Evolutionary conservation across 306 rosid genomes (phyloP), one percentile per base, ranked within the genome.

Genomic region (Clitoria ternatea): DNA sequence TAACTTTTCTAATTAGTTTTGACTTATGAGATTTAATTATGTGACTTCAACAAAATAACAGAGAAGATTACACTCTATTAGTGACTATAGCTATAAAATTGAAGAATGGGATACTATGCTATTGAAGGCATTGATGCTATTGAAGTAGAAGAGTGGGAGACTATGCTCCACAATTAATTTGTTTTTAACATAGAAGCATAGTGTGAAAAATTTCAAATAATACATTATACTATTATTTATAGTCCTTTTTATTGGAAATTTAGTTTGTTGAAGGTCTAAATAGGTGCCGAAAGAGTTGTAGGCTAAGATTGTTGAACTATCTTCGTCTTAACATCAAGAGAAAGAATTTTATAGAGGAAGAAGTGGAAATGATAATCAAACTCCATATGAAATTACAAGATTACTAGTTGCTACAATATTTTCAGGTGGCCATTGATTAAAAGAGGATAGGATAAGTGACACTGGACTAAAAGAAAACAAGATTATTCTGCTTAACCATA

Each of bases 271-370:
- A 83, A 86, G 89, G 89, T 66, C 66, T 87, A 65, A 85, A 82
- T 48, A 68, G 92, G 70, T 84, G 92, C 65, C 50, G 92, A 7
- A 87, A 87, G 70, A 87, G 92, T 66, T 87, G 92, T 33, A 82
- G 89, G 68, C 81, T 82, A 33, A 80, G 92, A 66, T 87, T 89
- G 92, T 29, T 84, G 37, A 87, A 87, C 70, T 87, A 87, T 62
- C 87, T 87, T 12, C 89, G 87, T 52, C 92, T 89, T 1, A 80
- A 87, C 61, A 82, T 87, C 72, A 84, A 82, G 61, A 75, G 92
- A 78, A 89, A 89, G 36, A 77, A 56, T 29, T 87, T 84, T 80
- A 79, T 77, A 12, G 79, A 72, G 15, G 81, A 87, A 36, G 92
- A 87, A 82, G 87, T 84, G 11, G 79, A 82, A 23, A 79, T 82